phyloP scores from a whole-genome alignment of 495 filamentous ascomycete genomes.

The Neurospora sp. region DNA sequence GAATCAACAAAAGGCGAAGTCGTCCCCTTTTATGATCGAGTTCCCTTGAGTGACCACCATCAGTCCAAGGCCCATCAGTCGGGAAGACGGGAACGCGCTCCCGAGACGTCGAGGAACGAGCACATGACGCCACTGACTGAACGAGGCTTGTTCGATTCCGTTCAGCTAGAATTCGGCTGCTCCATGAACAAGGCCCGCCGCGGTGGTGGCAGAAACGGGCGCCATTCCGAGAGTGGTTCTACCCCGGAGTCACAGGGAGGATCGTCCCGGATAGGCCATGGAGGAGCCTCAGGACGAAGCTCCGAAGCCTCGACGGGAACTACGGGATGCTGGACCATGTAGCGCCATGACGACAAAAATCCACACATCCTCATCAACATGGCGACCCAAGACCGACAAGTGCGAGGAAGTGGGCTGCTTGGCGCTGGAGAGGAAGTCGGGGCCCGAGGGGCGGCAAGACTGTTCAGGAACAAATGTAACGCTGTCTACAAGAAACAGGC shows the following conservation, averaged over 20 bases:
- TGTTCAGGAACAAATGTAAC: constrained; percentile 2
- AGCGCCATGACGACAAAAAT: constrained; percentile 1
- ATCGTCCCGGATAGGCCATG: constrained; percentile 10
- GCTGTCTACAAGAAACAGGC: constrained; percentile 12
- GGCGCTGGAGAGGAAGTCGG: neutral
- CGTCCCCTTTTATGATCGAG: neutral
- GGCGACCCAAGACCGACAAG: neutral
- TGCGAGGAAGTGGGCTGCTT: neutral
- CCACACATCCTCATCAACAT: neutral
- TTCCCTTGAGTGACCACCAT: neutral
- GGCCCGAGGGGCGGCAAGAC: constrained; percentile 1
- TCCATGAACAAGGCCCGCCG: neutral
- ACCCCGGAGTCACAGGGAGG: constrained; percentile 4
- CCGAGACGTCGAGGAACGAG: constrained; percentile 1
- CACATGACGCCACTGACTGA: neutral
- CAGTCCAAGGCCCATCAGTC: neutral
- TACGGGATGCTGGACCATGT: neutral
- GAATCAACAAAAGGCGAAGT: neutral
- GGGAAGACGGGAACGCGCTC: constrained; percentile 19
- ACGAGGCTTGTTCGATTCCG: neutral
- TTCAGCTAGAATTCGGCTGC: neutral
- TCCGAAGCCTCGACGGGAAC: neutral
- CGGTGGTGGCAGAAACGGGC: neutral
- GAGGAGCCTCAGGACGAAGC: neutral
- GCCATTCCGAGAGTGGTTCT: neutral